Percentiles rank a stretch among this genome's conserved stretches.
Evolutionary conservation across 2,329 filamentous ascomycete species (phyloP).

Genomic region (Grosmannia clavigera): DNA sequence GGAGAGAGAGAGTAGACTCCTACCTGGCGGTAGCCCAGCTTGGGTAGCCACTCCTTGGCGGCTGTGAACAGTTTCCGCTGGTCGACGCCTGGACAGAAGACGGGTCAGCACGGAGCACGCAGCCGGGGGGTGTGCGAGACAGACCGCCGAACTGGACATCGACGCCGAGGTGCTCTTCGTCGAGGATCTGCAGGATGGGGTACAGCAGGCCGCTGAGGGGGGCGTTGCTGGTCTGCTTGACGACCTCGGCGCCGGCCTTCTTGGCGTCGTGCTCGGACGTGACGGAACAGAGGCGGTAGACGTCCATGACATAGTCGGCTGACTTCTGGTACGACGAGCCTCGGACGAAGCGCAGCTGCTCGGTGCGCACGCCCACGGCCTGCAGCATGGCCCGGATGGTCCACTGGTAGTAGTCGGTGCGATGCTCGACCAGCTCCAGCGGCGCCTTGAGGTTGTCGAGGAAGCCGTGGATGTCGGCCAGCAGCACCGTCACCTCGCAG

Average conservation of each 20-base stretch:
- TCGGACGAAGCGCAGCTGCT: constrained; percentile 70
- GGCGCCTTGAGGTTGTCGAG: constrained; percentile 79
- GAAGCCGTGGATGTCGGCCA: constrained; percentile 64
- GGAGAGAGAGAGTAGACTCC: background rate
- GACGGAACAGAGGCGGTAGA: constrained; percentile 62
- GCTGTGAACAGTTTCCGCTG: constrained; percentile 83
- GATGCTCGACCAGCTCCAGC: constrained; percentile 71
- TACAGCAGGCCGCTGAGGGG: constrained; percentile 66
- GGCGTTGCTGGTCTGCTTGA: constrained; percentile 78
- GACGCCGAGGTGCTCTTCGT: constrained; percentile 79
- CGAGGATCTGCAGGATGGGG: constrained; percentile 78
- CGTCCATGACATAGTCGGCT: constrained; percentile 71
- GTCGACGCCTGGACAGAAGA: constrained; percentile 36
- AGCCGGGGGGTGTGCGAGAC: background rate
- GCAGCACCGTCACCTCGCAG: constrained; percentile 68
- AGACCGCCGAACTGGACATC: constrained; percentile 72
- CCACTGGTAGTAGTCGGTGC: constrained; percentile 72
- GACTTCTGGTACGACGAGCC: constrained; percentile 73
- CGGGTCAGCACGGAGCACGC: too few species aligned
- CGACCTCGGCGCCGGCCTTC: constrained; percentile 84
- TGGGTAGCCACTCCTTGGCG: constrained; percentile 74
- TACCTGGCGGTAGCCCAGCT: constrained; percentile 64
- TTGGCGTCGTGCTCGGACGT: constrained; percentile 71
- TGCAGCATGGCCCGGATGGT: constrained; percentile 64
- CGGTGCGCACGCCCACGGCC: constrained; percentile 65